A percentile compares a stretch with the other conserved stretches of the same genome.
These are phyloP conservation scores for Lanzia echinophila DNA, from an alignment of 2,329 filamentous ascomycete genomes.

Conservation along the genomic window DNA sequence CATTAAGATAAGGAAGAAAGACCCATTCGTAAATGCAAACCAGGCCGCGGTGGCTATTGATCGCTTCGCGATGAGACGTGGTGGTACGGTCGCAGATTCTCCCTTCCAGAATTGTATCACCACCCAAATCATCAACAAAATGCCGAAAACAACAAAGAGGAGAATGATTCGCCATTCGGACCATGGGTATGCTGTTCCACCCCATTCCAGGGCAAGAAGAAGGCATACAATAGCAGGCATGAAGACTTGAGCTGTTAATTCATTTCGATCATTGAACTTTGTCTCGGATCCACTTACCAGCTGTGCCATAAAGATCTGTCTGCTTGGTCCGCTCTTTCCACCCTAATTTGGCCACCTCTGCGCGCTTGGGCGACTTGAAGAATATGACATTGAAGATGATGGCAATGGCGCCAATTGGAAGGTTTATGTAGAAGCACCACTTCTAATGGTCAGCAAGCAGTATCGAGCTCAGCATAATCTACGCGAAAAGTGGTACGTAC, in stretches of 20 bases:
- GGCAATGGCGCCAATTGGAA: slow-evolving; percentile 32
- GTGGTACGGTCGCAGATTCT: slow-evolving; percentile 36
- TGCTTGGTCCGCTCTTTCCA: slow-evolving; percentile 27
- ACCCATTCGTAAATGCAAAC: no score
- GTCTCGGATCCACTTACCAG: no score
- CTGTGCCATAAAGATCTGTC: slow-evolving; percentile 33
- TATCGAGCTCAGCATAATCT: not conserved
- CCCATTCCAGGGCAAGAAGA: slow-evolving; percentile 36
- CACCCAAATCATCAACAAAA: slow-evolving; percentile 28
- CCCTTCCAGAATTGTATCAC: slow-evolving; percentile 33
- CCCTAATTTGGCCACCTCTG: slow-evolving; percentile 32
- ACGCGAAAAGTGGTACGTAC: no score
- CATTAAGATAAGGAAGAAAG: slow-evolving; percentile 35
- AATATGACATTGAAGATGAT: slow-evolving; percentile 35
- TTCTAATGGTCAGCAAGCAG: slow-evolving; percentile 22
- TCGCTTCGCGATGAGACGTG: no score
- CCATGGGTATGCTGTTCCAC: slow-evolving; percentile 34
- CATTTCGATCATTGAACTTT: no score
- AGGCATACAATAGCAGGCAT: slow-evolving; percentile 33
- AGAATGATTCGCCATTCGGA: slow-evolving; percentile 31
- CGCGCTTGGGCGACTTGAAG: slow-evolving; percentile 32
- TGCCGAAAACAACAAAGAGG: slow-evolving; percentile 29
- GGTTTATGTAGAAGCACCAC: slow-evolving; percentile 24
- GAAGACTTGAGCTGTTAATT: no score
- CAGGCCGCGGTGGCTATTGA: no score